phyloP scores from a whole-genome alignment of 2,329 filamentous ascomycete genomes.

The Fusarium sp. region DNA sequence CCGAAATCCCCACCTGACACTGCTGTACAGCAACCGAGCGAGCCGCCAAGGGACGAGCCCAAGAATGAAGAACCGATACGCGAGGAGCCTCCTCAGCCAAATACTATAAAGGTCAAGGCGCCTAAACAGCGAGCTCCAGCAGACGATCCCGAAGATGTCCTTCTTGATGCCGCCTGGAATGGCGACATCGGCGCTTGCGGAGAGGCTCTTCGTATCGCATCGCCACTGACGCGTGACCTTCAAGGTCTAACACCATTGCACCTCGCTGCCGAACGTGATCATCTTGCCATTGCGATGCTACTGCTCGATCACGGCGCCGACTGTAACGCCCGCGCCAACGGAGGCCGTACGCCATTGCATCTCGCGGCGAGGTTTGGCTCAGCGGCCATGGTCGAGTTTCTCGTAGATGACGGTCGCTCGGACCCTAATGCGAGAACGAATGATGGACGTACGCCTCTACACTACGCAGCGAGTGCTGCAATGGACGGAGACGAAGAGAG shows the following conservation, averaged over 20 bases:
- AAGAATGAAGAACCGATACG: background rate
- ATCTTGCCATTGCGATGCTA: conserved; percentile 50
- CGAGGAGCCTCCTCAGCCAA: background rate
- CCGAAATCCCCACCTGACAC: background rate
- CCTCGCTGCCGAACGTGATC: conserved; percentile 48
- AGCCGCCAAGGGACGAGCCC: background rate
- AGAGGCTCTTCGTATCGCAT: conserved; percentile 40
- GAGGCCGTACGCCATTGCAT: conserved; percentile 49
- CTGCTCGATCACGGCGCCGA: conserved; percentile 46
- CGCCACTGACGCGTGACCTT: conserved; percentile 43
- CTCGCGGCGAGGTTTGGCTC: conserved; percentile 47
- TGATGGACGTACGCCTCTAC: conserved; percentile 48
- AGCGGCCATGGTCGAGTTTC: conserved; percentile 46
- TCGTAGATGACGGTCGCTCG: conserved; percentile 46
- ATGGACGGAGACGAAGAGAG: conserved; percentile 48
- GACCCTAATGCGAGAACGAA: conserved; percentile 45
- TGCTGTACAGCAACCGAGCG: background rate
- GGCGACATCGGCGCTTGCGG: conserved; percentile 44
- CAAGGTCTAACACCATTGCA: conserved; percentile 48
- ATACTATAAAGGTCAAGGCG: background rate
- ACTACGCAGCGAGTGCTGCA: conserved; percentile 48
- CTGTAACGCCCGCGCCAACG: conserved; percentile 43
- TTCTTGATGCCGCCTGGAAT: conserved; percentile 51
- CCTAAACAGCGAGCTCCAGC: background rate
- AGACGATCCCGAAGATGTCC: conserved; percentile 36